phyloP scores from a whole-genome alignment of 2,329 filamentous ascomycete species.

The Xylariaceae sp. region DNA sequence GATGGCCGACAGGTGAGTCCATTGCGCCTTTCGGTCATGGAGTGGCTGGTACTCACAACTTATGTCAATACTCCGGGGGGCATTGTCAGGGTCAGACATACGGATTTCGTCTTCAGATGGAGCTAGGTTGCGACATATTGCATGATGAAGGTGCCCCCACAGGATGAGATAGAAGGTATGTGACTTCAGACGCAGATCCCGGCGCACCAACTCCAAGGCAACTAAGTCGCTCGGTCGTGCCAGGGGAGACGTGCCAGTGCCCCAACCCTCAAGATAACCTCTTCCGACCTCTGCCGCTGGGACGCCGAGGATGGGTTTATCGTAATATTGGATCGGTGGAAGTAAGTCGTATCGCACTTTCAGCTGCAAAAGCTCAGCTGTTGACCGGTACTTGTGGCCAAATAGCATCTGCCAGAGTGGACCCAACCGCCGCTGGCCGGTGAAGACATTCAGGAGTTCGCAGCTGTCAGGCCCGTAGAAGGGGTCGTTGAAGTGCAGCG shows the following conservation, averaged over 20 bases:
- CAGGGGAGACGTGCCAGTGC: slow-evolving; percentile 46
- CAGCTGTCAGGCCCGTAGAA: slow-evolving; percentile 57
- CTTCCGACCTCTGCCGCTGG: slow-evolving; percentile 58
- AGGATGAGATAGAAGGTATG: slow-evolving; percentile 63
- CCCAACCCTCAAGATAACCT: slow-evolving; percentile 63
- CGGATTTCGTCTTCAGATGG: slow-evolving; percentile 58
- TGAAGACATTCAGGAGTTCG: slow-evolving; percentile 60
- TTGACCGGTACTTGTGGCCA: slow-evolving; percentile 55
- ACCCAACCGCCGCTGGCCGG: slow-evolving; percentile 63
- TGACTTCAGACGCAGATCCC: slow-evolving; percentile 59
- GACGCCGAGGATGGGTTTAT: slow-evolving; percentile 55
- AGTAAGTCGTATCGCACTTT: slow-evolving; percentile 63
- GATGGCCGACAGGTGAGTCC: not conserved
- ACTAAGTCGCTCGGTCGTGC: slow-evolving; percentile 65
- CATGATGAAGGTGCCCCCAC: slow-evolving; percentile 66
- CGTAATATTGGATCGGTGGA: not conserved
- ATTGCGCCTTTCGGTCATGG: slow-evolving; percentile 16
- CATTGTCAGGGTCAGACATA: slow-evolving; percentile 54
- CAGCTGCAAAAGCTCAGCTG: slow-evolving; percentile 60
- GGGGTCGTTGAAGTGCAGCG: slow-evolving; percentile 72
- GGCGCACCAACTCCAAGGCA: slow-evolving; percentile 58
- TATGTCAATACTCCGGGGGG: slow-evolving; percentile 42
- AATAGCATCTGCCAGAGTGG: slow-evolving; percentile 66
- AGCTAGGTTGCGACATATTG: slow-evolving; percentile 56
- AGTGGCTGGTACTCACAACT: slow-evolving; percentile 21